Evolutionary conservation across 75 land plant species (phyloP), one percentile per base, ranked within the genome.

Genomic region (Pseudotsuga menziesii): DNA sequence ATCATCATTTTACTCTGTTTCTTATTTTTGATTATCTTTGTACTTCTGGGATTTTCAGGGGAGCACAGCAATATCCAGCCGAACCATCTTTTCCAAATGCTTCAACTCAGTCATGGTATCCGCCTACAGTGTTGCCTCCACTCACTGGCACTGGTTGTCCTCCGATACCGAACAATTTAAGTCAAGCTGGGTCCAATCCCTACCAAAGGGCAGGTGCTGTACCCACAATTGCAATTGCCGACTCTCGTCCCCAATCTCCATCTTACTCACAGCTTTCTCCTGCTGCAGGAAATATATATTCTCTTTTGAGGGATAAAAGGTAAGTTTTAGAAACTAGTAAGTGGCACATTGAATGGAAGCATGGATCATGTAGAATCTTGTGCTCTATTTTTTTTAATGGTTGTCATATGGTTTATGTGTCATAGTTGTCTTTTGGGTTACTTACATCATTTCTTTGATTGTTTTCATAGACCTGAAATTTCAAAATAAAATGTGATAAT

Each of bases 21-120:
- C 20, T 67, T 8, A 19, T 39, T 36, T 39, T 67, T 67, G 48
- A 39, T 8, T 8, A 39, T 36, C 44, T 36, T 67, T 67, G 72
- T 39, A 17, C 20, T 39, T 39, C 48, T 44, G 52, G 36, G 72
- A 67, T 74, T 22, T 55, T 74, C 81, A 90, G 92, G 85, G 90
- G 90, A 35, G 79, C 82, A 48, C 90, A 85, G 29, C 86, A 87
- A 57, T 86, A 89, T 61, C 88, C 82, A 78, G 61, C 80, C 32
- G 85, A 80, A 73, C 81, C 84, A 41, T 77, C 75, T 62, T 76
- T 82, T 12, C 90, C 82, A 26, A 83, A 83, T 14, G 75, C 67
- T 56, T 76, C 89, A 9, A 69, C 84, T 36, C 88, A 88, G 61
- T 87, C 91, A 52, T 91, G 93, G 95, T 93, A 93, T 83, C 88